Percentiles rank a stretch among this genome's conserved stretches.
Evolutionary conservation across 257 asterid genomes (phyloP).

Genomic region (Cruciata laevipes): DNA sequence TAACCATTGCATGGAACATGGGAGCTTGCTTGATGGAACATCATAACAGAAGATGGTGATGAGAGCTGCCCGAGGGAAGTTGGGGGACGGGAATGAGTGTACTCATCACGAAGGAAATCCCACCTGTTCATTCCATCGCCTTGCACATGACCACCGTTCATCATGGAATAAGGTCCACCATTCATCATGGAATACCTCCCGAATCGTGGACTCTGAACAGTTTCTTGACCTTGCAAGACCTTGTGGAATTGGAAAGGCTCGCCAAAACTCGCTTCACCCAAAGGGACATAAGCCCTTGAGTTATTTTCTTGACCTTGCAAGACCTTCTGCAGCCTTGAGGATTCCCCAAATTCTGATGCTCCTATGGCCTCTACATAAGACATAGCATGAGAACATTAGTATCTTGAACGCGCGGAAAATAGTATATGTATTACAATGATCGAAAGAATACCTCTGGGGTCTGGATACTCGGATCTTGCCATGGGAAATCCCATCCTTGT

Average conservation of each 20-base stretch:
- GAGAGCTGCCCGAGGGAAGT: constrained; percentile 26
- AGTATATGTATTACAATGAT: neutral
- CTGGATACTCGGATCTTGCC: constrained; percentile 43
- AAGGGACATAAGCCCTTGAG: constrained; percentile 31
- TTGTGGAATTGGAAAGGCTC: constrained; percentile 59
- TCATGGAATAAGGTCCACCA: constrained; percentile 16
- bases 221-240: constrained; percentile 99
- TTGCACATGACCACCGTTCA: constrained; percentile 34
- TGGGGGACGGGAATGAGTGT: constrained; percentile 22
- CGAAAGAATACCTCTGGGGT: constrained; percentile 39
- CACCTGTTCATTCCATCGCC: constrained; percentile 38
- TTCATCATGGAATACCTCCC: constrained; percentile 39
- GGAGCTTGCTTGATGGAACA: constrained; percentile 41
- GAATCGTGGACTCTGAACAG: constrained; percentile 31
- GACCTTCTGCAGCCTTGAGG: constrained; percentile 92
- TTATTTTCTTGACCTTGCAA: constrained; percentile 99
- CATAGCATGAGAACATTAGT: constrained; percentile 3
- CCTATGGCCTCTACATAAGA: constrained; percentile 51
- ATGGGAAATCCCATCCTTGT: constrained; percentile 56
- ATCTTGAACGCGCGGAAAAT: neutral
- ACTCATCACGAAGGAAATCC: constrained; percentile 37
- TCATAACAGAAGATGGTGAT: constrained; percentile 49
- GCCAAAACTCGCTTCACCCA: constrained; percentile 31
- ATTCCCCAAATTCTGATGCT: constrained; percentile 66
- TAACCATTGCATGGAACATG: constrained; percentile 21